Evolutionary conservation across 768 basidiomycete genomes (phyloP), one percentile per base, ranked within the genome.

Genomic region (Auriculariales sp.): DNA sequence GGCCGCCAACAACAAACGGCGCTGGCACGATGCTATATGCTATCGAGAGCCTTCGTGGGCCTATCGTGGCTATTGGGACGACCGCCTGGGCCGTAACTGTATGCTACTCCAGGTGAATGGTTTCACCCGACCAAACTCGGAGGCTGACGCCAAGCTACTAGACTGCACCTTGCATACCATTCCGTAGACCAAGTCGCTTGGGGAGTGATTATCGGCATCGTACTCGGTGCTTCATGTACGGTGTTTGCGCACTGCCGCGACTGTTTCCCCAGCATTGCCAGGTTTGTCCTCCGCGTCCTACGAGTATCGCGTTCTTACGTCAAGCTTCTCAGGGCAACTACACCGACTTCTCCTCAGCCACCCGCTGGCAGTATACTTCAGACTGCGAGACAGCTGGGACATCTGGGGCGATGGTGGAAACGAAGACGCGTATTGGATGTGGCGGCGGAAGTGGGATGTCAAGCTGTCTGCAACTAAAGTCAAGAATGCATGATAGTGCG

Each of bases 361-460:
- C 55, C 73, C 77, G 3, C 28, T 86, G 17, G 71, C 71, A 4
- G 66, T 61, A 0, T 90, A 83, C 83, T 60, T 84, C 29, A 74
- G 78, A 45, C 65, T 91, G 35, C 72, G 84, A 45, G 87, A 91
- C 58, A 84, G 88, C 4, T 91, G 88, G 88, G 73, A 70, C 10
- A 67, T 88, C 1, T 91, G 84, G 81, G 56, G 68, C 3, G 87
- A 91, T 60, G 81, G 81, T n/a, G 87, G 87, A 2, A 70, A 74
- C 24, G 83, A 83, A 59, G 66, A 57, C 19, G 84, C 85, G 54
- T 91, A 84, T 82, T 57, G 62, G 51, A 61, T 63, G 25, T 91
- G 87, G 87, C 46, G 55, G 39, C 29, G 19, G 28, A 22, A 47
- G 47, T 57, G 55, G 50, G 51, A 58, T 31, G 27, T n/a, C n/a